These are phyloP conservation scores for Malus orientalis DNA, from an alignment of 306 rosid genomes.

Conservation along the genomic window DNA sequence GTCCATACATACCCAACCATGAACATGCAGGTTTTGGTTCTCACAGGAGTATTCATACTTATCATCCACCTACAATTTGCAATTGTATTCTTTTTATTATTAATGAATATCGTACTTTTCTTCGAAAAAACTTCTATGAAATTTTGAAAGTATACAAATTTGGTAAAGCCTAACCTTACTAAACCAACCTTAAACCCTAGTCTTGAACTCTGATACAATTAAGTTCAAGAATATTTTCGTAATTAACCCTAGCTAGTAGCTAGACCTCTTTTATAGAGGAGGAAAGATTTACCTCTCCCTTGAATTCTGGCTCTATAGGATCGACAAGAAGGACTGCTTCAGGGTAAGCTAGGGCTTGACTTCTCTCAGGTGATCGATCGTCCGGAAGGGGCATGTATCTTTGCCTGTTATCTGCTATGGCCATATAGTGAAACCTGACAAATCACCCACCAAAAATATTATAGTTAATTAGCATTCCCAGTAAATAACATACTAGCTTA, in stretches of 20 bases:
- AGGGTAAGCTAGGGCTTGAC: conserved; percentile 43
- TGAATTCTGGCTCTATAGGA: conserved; percentile 62
- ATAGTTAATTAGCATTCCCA: too few species aligned
- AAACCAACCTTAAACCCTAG: too few species aligned
- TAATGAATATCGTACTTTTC: too few species aligned
- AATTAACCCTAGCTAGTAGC: too few species aligned
- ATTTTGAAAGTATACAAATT: too few species aligned
- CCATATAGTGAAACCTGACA: conserved; percentile 68
- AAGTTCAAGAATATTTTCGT: too few species aligned
- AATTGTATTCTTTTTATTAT: too few species aligned
- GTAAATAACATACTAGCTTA: too few species aligned
- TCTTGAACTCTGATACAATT: too few species aligned
- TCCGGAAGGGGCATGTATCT: conserved; percentile 80
- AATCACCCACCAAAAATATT: too few species aligned
- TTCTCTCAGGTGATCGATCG: conserved; percentile 46
- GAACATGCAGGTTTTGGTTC: conserved; percentile 51
- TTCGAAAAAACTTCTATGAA: too few species aligned
- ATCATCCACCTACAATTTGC: conserved; percentile 54
- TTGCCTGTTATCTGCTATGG: conserved; percentile 45
- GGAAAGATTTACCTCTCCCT: conserved; percentile 46
- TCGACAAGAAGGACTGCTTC: conserved; percentile 67
- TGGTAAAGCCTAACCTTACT: too few species aligned
- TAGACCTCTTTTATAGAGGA: not conserved
- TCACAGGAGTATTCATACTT: conserved; percentile 62
- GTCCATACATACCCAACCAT: conserved; percentile 65